Percentiles rank a stretch among this genome's conserved stretches.
These are phyloP conservation scores for Cyberlindnera samutprakarnensis DNA, from an alignment of 805 yeast species.

Conservation along the genomic window DNA sequence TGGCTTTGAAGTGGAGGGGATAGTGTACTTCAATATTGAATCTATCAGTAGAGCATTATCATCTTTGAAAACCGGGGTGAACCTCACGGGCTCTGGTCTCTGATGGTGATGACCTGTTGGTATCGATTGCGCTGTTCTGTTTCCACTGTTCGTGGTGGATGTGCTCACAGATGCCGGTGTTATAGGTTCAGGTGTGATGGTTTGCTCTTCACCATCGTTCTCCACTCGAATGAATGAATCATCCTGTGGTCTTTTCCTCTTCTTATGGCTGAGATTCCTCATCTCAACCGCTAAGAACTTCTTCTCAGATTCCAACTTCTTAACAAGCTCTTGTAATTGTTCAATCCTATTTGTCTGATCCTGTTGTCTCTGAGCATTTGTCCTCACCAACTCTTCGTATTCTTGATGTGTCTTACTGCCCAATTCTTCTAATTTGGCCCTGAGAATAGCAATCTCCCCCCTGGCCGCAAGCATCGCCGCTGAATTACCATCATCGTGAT, in stretches of 20 bases:
- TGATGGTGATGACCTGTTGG: neutral
- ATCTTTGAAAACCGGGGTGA: conserved; percentile 19
- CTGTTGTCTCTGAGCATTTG: conserved; percentile 14
- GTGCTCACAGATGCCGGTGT: conserved; percentile 10
- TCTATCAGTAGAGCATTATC: conserved; percentile 32
- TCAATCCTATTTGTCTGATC: conserved; percentile 30
- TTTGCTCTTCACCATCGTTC: neutral
- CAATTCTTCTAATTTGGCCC: conserved; percentile 38
- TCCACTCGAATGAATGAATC: conserved; percentile 6
- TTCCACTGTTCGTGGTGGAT: no score
- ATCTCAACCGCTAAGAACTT: conserved; percentile 45
- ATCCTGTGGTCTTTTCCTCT: conserved; percentile 12
- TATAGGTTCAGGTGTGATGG: conserved; percentile 4
- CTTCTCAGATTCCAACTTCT: conserved; percentile 44
- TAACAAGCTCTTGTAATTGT: conserved; percentile 33
- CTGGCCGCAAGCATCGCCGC: conserved; percentile 42
- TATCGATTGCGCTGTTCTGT: no score
- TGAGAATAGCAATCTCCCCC: conserved; percentile 77
- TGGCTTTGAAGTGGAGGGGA: conserved; percentile 27
- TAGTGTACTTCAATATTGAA: conserved; percentile 24
- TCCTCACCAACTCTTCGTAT: conserved; percentile 29
- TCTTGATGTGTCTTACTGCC: conserved; percentile 47
- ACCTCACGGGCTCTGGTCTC: conserved; percentile 1
- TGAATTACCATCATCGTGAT: conserved; percentile 15
- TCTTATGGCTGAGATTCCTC: conserved; percentile 22